Evolutionary conservation across 2,329 filamentous ascomycete genomes (phyloP).

Genomic region (Thelonectria rubi): DNA sequence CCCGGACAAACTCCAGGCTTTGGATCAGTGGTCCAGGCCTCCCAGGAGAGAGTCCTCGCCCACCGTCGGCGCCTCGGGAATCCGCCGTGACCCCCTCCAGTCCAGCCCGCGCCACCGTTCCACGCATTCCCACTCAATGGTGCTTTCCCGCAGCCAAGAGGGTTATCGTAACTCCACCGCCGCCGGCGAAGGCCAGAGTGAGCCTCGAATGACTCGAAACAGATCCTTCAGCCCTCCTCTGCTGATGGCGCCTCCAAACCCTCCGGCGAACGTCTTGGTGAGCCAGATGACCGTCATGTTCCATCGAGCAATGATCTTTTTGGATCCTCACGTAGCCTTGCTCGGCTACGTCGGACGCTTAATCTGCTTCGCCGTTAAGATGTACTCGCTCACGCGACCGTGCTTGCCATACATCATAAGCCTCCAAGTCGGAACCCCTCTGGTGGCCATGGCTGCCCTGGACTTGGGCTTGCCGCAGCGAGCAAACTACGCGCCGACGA

Average conservation of each 20-base stretch:
- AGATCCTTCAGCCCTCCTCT: constrained; percentile 51
- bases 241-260: constrained; percentile 60
- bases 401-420: constrained; percentile 79
- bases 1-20: constrained; percentile 41
- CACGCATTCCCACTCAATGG: constrained; percentile 48
- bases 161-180: constrained; percentile 39
- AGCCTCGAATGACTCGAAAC: constrained; percentile 27
- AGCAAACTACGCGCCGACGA: constrained; percentile 17
- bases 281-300: constrained; percentile 48
- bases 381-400: constrained; percentile 69
- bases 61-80: constrained; percentile 16
- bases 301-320: constrained; percentile 42
- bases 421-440: constrained; percentile 69
- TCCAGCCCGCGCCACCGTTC: constrained; percentile 32
- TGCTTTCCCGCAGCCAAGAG: constrained; percentile 54
- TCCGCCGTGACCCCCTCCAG: constrained; percentile 25
- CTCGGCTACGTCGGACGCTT: constrained; percentile 58
- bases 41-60: constrained; percentile 34
- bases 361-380: constrained; percentile 73
- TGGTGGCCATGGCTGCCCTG: constrained; percentile 74
- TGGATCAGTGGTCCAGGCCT: constrained; percentile 31
- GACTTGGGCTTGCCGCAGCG: constrained; percentile 62
- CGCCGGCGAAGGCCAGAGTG: constrained; percentile 28
- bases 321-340: constrained; percentile 44
- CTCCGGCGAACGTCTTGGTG: constrained; percentile 44